phyloP scores from a whole-genome alignment of 192 early-diverging fungal genomes.

The Mortierella hygrophila region DNA sequence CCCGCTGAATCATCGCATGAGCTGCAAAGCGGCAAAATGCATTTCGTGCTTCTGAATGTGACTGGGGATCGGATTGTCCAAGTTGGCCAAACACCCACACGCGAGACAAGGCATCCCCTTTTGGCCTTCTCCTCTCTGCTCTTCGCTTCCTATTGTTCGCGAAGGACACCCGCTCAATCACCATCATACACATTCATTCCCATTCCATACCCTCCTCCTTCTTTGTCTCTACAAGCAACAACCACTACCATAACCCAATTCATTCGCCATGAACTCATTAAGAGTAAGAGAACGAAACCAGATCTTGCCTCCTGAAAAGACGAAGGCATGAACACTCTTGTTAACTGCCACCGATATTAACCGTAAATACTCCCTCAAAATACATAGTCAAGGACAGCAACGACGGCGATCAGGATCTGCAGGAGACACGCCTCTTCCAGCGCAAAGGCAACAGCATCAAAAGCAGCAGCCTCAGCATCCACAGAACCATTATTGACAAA shows the following conservation, averaged over 20 bases:
- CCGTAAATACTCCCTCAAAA: not conserved
- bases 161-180: not conserved
- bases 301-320: not conserved
- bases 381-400: not conserved
- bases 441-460: not conserved
- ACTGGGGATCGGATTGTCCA: constrained; percentile 1
- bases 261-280: constrained; percentile 4
- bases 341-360: not conserved
- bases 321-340: too few species aligned
- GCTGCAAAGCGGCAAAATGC: not conserved
- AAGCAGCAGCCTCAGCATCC: not conserved
- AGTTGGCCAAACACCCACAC: not conserved
- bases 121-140: not conserved
- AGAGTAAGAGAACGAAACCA: not conserved
- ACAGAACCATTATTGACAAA: constrained; percentile 12
- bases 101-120: not conserved
- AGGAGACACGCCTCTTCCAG: constrained; percentile 7
- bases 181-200: not conserved
- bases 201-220: not conserved
- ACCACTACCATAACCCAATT: not conserved
- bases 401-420: not conserved
- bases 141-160: not conserved
- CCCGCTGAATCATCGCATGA: not conserved
- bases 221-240: too few species aligned
- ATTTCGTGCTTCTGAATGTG: not conserved